Conservation (phyloP, 345 rosid genomes). For the Aethionema arabicum region DNA sequence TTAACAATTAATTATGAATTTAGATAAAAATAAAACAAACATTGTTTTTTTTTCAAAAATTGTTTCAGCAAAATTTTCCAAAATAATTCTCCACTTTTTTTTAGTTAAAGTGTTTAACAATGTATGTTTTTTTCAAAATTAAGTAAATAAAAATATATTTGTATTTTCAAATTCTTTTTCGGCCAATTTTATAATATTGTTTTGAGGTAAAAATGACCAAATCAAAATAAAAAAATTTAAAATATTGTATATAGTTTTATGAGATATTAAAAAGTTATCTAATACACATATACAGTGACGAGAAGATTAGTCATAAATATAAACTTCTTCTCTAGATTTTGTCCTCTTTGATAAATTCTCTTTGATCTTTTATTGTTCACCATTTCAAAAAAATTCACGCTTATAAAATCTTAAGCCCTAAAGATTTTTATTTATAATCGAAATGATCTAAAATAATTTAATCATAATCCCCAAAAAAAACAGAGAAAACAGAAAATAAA, state of each 20-base stretch:
- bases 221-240: not conserved
- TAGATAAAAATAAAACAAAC: no score
- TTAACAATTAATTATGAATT: no score
- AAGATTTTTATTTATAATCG: not conserved
- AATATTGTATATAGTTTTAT: not conserved
- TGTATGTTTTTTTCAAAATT: no score
- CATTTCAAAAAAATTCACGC: not conserved
- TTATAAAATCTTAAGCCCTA: not conserved
- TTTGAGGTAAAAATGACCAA: no score
- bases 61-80: no score
- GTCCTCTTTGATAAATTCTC: not conserved
- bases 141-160: conserved; percentile 9
- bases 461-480: not conserved
- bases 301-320: conserved; percentile 14
- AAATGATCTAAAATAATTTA: not conserved
- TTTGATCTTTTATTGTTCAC: conserved; percentile 4
- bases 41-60: no score
- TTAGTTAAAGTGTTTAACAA: no score
- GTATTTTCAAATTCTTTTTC: no score
- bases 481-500: conserved; percentile 15
- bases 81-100: no score
- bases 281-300: not conserved
- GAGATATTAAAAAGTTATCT: not conserved
- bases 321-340: conserved; percentile 10
- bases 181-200: no score